These are phyloP conservation scores for Ceratobasidium sp. DNA, from an alignment of 1,284 basidiomycete genomes.

Conservation along the genomic window DNA sequence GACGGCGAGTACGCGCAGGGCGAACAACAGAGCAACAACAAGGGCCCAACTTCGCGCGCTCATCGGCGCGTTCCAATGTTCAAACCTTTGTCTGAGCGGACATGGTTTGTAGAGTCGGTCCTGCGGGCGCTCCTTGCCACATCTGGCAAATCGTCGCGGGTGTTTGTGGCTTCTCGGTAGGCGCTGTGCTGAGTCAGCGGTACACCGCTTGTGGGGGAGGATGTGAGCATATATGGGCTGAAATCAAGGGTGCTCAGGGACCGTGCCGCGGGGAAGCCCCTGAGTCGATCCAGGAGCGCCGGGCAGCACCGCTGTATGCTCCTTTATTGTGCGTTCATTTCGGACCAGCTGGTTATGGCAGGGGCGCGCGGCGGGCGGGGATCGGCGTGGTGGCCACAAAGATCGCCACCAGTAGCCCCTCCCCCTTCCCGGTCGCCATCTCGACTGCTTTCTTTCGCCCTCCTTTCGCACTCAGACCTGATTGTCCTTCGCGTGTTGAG, in stretches of 20 bases:
- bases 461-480: slow-evolving; percentile 38
- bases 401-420: slow-evolving; percentile 38
- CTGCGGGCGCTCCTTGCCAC: slow-evolving; percentile 41
- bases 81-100: slow-evolving; percentile 44
- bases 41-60: slow-evolving; percentile 42
- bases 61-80: slow-evolving; percentile 45
- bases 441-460: slow-evolving; percentile 42
- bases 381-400: slow-evolving; percentile 41
- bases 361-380: slow-evolving; percentile 11
- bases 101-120: slow-evolving; percentile 40
- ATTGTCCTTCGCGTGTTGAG: slow-evolving; percentile 45
- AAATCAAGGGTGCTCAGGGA: slow-evolving; percentile 25
- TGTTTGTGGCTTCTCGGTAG: slow-evolving; percentile 38
- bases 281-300: slow-evolving; percentile 32
- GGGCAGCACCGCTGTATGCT: slow-evolving; percentile 30
- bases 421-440: slow-evolving; percentile 38
- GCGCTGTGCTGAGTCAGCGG: slow-evolving; percentile 31
- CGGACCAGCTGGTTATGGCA: slow-evolving; percentile 31
- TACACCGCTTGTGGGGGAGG: slow-evolving; percentile 18
- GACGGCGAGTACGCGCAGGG: background rate
- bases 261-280: slow-evolving; percentile 37
- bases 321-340: slow-evolving; percentile 26
- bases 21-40: slow-evolving; percentile 34
- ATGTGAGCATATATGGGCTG: slow-evolving; percentile 31
- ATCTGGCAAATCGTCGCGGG: slow-evolving; percentile 46